Evolutionary conservation across 352 stramenopile genomes (phyloP).

Genomic region (Phytophthora citricola): DNA sequence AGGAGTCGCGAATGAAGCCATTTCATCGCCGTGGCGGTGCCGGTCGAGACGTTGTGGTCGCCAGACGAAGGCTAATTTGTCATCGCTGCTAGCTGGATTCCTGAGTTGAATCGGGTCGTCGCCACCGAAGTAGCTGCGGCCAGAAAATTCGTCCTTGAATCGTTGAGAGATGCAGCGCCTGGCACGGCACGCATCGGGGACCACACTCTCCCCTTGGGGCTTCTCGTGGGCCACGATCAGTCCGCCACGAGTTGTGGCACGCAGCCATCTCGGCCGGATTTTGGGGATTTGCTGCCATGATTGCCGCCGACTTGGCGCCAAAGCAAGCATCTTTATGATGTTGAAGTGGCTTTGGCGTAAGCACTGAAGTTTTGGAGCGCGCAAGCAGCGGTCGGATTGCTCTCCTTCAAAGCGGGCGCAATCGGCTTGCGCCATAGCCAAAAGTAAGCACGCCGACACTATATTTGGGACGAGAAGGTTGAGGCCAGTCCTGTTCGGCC

Average conservation of each 20-base stretch:
- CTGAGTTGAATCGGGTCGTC: slow-evolving; percentile 7
- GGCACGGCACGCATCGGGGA: too few relatives aligned
- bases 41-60: slow-evolving; percentile 24
- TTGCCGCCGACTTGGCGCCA: not conserved
- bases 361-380: slow-evolving; percentile 11
- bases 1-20: slow-evolving; percentile 12
- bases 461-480: too few relatives aligned
- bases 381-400: slow-evolving; percentile 20
- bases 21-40: slow-evolving; percentile 12
- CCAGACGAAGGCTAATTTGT: slow-evolving; percentile 7
- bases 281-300: slow-evolving; percentile 21
- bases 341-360: slow-evolving; percentile 21
- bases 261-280: slow-evolving; percentile 1
- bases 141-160: not conserved
- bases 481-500: too few relatives aligned
- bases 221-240: too few relatives aligned
- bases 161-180: not conserved
- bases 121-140: not conserved
- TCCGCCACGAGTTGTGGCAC: too few relatives aligned
- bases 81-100: not conserved
- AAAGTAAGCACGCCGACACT: too few relatives aligned
- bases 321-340: not conserved
- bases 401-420: slow-evolving; percentile 12
- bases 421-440: slow-evolving; percentile 7
- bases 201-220: too few relatives aligned